phyloP scores from a whole-genome alignment of 306 rosid species.

The Quercus robur region DNA sequence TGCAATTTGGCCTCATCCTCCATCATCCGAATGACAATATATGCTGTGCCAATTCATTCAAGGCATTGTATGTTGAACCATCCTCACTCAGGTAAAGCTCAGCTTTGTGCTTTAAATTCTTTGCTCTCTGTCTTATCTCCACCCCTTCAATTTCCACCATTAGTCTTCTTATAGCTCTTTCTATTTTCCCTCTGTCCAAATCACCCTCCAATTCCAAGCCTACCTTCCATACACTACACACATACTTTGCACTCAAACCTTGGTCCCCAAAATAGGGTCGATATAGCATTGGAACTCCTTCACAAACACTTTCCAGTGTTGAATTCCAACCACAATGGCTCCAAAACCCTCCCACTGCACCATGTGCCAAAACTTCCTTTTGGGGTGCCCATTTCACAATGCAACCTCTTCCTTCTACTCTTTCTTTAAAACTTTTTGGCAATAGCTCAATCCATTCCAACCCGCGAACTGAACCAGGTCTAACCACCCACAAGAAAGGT shows the following conservation, averaged over 20 bases:
- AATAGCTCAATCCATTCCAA: background rate
- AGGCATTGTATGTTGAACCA: background rate
- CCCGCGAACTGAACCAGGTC: background rate
- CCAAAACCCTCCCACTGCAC: background rate
- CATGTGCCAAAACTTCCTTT: background rate
- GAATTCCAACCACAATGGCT: background rate
- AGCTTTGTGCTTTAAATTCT: background rate
- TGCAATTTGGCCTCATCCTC: background rate
- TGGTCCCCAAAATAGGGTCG: background rate
- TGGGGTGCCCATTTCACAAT: background rate
- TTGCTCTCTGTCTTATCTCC: background rate
- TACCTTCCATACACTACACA: background rate
- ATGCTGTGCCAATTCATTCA: background rate
- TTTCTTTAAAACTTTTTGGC: background rate
- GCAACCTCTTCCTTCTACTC: background rate
- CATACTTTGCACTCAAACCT: background rate
- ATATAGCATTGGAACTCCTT: background rate
- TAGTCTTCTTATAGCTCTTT: background rate
- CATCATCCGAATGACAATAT: background rate
- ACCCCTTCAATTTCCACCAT: background rate
- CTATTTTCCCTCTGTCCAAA: background rate
- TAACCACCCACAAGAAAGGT: background rate
- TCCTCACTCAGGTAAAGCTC: background rate
- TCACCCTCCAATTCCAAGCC: background rate
- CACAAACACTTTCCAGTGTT: background rate